Conservation (phyloP, 1,284 basidiomycete genomes). For the Boletus semigastroideus region DNA sequence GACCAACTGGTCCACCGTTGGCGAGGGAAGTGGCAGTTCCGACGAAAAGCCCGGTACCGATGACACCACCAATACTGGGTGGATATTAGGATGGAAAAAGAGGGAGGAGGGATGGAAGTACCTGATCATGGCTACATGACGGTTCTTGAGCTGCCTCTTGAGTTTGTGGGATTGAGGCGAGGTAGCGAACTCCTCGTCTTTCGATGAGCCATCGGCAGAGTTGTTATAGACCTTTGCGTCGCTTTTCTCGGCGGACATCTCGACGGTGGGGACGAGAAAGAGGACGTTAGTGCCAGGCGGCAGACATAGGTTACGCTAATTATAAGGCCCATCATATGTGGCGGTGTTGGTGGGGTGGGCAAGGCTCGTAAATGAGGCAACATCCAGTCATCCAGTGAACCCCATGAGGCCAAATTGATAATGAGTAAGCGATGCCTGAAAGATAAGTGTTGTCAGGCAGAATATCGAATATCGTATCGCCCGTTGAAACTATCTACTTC, state of each 20-base stretch:
- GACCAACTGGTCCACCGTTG: slow-evolving; percentile 61
- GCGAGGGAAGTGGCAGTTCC: slow-evolving; percentile 59
- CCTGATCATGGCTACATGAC: slow-evolving; percentile 74
- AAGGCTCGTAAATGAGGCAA: background rate
- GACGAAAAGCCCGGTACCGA: slow-evolving; percentile 71
- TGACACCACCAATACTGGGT: slow-evolving; percentile 65
- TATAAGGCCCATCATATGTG: slow-evolving; percentile 6
- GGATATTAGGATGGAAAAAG: background rate
- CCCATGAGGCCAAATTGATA: too few species aligned
- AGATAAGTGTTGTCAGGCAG: too few species aligned
- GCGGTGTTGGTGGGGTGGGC: slow-evolving; percentile 6
- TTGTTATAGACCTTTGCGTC: background rate
- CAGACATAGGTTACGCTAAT: background rate
- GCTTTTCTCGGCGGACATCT: slow-evolving; percentile 28
- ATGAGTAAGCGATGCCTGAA: too few species aligned
- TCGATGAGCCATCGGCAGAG: slow-evolving; percentile 16
- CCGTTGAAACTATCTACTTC: too few species aligned
- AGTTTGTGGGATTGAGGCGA: slow-evolving; percentile 32
- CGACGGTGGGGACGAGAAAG: background rate
- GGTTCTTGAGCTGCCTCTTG: slow-evolving; percentile 60
- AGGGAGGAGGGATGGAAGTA: slow-evolving; percentile 14
- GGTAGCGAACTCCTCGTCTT: slow-evolving; percentile 22
- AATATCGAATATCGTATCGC: too few species aligned
- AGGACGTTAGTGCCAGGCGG: background rate
- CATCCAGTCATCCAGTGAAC: too few species aligned